These are phyloP conservation scores for Edaphochlamys debaryana DNA, from an alignment of 139 green algal species.

Conservation along the genomic window DNA sequence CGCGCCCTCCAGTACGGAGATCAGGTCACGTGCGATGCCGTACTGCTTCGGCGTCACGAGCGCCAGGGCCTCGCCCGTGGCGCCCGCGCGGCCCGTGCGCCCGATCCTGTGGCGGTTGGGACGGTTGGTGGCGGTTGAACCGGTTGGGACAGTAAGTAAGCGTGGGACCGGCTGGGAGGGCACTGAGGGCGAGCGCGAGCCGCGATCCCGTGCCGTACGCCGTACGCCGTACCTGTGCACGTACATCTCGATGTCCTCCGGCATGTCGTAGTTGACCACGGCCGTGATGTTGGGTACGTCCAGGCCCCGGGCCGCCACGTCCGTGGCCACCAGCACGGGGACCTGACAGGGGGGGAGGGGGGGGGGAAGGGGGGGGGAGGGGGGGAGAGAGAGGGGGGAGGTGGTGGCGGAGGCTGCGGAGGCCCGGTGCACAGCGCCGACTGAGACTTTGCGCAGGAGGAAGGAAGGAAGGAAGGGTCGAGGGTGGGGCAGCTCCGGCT, in stretches of 20 bases:
- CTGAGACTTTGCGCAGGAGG: too few species aligned
- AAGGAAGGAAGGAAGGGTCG: too few species aligned
- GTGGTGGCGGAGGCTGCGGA: too few species aligned
- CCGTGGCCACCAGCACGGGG: conserved; percentile 91
- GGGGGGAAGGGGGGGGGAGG: too few species aligned
- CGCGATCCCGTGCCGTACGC: not conserved
- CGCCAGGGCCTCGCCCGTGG: conserved; percentile 68
- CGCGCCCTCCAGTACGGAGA: conserved; percentile 63
- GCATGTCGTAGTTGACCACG: conserved; percentile 93
- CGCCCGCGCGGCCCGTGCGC: conserved; percentile 79
- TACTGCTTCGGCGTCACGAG: conserved; percentile 65
- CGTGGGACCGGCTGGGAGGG: too few species aligned
- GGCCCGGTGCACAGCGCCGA: too few species aligned
- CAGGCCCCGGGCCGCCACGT: conserved; percentile 92
- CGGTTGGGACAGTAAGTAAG: too few species aligned
- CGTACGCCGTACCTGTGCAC: conserved; percentile 18
- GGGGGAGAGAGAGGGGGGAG: too few species aligned
- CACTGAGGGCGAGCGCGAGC: too few species aligned
- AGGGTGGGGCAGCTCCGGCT: too few species aligned
- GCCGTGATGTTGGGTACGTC: conserved; percentile 79
- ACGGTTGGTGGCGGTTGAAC: conserved; percentile 76
- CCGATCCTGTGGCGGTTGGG: conserved; percentile 69
- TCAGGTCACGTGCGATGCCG: conserved; percentile 62
- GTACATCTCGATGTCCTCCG: conserved; percentile 77
- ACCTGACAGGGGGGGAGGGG: conserved; percentile 33